A percentile compares a stretch with the other conserved stretches of the same genome.
These are phyloP conservation scores for Pyrrhoderma lamaoense DNA, from an alignment of 1,284 basidiomycete genomes.

Conservation along the genomic window DNA sequence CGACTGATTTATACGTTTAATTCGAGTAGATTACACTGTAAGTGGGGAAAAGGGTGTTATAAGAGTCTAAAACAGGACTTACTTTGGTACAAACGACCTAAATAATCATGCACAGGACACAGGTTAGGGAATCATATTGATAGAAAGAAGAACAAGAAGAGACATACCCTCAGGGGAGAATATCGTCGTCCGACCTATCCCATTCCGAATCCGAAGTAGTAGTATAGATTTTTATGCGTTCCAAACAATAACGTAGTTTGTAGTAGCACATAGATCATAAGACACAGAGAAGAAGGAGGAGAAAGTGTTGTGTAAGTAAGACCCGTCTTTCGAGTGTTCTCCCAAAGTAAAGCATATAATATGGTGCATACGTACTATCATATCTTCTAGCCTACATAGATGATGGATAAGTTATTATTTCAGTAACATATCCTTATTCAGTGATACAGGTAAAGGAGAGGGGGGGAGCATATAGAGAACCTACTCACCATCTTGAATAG, in stretches of 20 bases:
- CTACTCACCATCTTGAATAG: neutral
- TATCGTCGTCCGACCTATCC: conserved; percentile 81
- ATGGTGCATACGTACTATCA: conserved; percentile 57
- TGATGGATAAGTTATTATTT: too few relatives aligned
- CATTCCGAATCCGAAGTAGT: too few relatives aligned
- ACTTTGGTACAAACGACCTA: conserved; percentile 90
- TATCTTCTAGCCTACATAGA: conserved; percentile 74
- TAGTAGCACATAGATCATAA: too few relatives aligned
- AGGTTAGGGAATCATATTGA: conserved; percentile 18
- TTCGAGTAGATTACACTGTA: neutral
- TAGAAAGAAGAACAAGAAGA: conserved; percentile 12
- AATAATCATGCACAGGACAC: neutral
- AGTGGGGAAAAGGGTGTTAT: neutral
- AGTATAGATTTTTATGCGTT: too few relatives aligned
- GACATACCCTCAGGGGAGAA: conserved; percentile 88
- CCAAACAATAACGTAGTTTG: too few relatives aligned
- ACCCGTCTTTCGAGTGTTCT: conserved; percentile 14
- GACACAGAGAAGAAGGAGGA: neutral
- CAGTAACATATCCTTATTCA: too few relatives aligned
- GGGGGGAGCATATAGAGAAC: neutral
- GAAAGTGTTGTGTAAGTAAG: conserved; percentile 9
- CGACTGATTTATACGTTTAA: conserved; percentile 48
- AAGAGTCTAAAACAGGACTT: conserved; percentile 18
- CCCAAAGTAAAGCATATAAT: conserved; percentile 4
- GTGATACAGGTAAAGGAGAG: too few relatives aligned